Evolutionary conservation across 2,329 filamentous ascomycete species (phyloP).

Genomic region (Aspergillus felis): DNA sequence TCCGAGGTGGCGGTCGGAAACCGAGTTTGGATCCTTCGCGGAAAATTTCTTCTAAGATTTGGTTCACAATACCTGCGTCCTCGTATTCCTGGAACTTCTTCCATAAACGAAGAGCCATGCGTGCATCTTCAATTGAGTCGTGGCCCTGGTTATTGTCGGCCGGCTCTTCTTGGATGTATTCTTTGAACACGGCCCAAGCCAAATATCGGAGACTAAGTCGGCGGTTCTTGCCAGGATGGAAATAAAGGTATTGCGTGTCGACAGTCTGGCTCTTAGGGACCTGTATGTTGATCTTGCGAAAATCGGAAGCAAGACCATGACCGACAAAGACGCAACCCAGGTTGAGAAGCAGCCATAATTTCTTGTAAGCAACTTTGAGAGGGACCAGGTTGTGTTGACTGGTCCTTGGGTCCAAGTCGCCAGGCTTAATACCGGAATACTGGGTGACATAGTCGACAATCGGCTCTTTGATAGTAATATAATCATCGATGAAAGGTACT

Average conservation of each 20-base stretch:
- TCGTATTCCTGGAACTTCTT: constrained; percentile 86
- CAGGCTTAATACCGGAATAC: constrained; percentile 84
- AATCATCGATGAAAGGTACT: constrained; percentile 91
- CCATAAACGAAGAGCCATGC: constrained; percentile 84
- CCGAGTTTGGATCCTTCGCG: constrained; percentile 56
- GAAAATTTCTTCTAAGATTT: constrained; percentile 86
- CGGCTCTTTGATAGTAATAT: constrained; percentile 84
- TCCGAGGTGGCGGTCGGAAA: constrained; percentile 53
- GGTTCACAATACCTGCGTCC: constrained; percentile 77
- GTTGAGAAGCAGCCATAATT: constrained; percentile 94
- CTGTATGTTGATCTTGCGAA: constrained; percentile 97
- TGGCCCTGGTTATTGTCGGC: constrained; percentile 52
- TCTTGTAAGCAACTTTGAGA: constrained; percentile 93
- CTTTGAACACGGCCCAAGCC: constrained; percentile 84
- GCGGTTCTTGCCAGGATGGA: constrained; percentile 73
- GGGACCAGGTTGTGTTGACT: constrained; percentile 79
- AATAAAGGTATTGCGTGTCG: constrained; percentile 91
- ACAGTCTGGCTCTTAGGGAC: constrained; percentile 87
- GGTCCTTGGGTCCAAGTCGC: constrained; percentile 75
- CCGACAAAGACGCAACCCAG: constrained; percentile 91
- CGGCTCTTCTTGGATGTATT: constrained; percentile 87
- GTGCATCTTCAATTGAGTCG: constrained; percentile 92
- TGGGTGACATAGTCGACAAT: constrained; percentile 94
- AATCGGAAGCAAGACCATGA: constrained; percentile 90
- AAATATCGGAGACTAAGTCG: constrained; percentile 88